Conservation (phyloP, 306 rosid species). For the Vicia faba region DNA sequence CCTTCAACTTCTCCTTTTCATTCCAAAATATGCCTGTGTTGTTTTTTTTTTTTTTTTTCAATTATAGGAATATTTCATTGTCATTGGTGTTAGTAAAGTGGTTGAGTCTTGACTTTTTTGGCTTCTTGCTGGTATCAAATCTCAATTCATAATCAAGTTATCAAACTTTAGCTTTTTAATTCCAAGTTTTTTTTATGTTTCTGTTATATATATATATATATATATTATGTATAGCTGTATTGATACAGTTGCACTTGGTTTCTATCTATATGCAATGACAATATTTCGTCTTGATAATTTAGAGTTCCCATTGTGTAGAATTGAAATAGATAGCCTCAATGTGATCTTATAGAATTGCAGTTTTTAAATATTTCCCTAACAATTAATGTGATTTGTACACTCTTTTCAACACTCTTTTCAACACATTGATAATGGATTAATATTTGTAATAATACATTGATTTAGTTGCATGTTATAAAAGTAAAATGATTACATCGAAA, state of each 20-base stretch:
- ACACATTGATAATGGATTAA: too few relatives aligned
- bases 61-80: constrained; percentile 1
- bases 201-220: too few relatives aligned
- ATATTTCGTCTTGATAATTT: constrained; percentile 7
- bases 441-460: too few relatives aligned
- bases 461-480: too few relatives aligned
- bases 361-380: constrained; percentile 2
- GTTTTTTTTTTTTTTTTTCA: constrained; percentile 31
- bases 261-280: constrained; percentile 13
- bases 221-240: too few relatives aligned
- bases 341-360: constrained; percentile 3
- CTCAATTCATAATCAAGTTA: background rate
- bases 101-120: background rate
- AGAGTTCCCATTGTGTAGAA: constrained; percentile 2
- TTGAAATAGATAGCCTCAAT: constrained; percentile 15
- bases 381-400: background rate
- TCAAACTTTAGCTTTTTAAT: background rate
- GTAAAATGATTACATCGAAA: too few relatives aligned
- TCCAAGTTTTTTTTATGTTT: too few relatives aligned
- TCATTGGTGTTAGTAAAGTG: constrained; percentile 1
- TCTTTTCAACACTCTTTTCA: constrained; percentile 1
- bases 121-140: constrained; percentile 7
- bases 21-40: constrained; percentile 35
- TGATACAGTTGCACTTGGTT: constrained; percentile 4
- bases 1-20: constrained; percentile 42